phyloP scores from a whole-genome alignment of 495 filamentous ascomycete species.

The Collariella sp. region DNA sequence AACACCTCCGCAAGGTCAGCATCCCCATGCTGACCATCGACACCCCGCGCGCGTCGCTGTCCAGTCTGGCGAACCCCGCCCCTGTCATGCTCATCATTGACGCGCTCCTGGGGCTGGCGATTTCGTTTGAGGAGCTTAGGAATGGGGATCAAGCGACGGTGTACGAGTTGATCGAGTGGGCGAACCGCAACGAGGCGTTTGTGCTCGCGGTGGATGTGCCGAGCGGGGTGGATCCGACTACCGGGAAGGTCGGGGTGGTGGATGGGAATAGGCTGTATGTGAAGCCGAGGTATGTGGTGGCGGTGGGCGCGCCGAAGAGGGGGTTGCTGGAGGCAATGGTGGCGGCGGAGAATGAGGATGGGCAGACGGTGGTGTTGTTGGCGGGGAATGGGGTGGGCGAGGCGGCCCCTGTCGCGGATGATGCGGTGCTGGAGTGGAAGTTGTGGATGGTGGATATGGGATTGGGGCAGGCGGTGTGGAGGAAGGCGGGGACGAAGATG shows the following conservation, averaged over 20 bases:
- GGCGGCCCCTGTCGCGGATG: conserved; percentile 20
- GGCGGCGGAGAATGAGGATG: conserved; percentile 46
- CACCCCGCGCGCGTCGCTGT: conserved; percentile 26
- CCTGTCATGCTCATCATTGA: conserved; percentile 77
- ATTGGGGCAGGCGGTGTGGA: conserved; percentile 71
- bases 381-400: conserved; percentile 18
- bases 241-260: conserved; percentile 49
- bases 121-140: conserved; percentile 73
- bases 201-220: conserved; percentile 82
- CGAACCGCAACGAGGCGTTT: conserved; percentile 68
- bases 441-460: conserved; percentile 81
- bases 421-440: conserved; percentile 49
- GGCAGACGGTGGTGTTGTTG: conserved; percentile 30
- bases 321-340: conserved; percentile 67
- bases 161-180: conserved; percentile 78
- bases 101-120: conserved; percentile 73
- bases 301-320: conserved; percentile 73
- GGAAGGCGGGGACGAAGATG: conserved; percentile 70
- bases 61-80: conserved; percentile 26
- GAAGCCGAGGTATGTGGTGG: conserved; percentile 66
- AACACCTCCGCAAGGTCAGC: conserved; percentile 36
- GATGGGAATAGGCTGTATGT: conserved; percentile 68
- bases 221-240: conserved; percentile 71
- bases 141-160: conserved; percentile 74
- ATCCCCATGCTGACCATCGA: conserved; percentile 32